Percentiles rank a stretch among this genome's conserved stretches.
phyloP scores from a whole-genome alignment of 208 protist species.

The Crithidia expoeki region DNA sequence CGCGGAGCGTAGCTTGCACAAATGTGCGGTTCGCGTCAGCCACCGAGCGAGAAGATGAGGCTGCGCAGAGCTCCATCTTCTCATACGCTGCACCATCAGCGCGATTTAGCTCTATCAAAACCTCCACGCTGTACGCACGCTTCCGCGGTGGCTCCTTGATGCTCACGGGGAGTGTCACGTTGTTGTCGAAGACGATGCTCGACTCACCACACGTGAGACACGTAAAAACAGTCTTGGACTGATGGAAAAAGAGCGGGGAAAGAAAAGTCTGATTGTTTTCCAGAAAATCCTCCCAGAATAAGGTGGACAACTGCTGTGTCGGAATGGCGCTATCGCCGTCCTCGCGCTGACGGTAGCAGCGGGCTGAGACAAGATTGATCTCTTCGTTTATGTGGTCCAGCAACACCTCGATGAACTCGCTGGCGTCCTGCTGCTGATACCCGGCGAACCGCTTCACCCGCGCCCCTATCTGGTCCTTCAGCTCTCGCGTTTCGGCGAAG shows the following conservation, averaged over 20 bases:
- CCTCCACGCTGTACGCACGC: conserved; percentile 37
- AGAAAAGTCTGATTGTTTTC: conserved; percentile 80
- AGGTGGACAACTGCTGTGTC: conserved; percentile 61
- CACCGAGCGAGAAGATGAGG: conserved; percentile 13
- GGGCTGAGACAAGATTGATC: conserved; percentile 76
- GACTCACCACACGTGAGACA: conserved; percentile 67
- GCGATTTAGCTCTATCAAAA: conserved; percentile 32
- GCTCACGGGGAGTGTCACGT: conserved; percentile 65
- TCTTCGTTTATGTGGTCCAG: conserved; percentile 92
- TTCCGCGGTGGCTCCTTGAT: conserved; percentile 51
- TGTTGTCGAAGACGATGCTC: conserved; percentile 82
- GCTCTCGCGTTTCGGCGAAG: conserved; percentile 47
- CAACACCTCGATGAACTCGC: conserved; percentile 89
- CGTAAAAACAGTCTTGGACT: conserved; percentile 72
- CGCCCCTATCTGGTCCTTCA: conserved; percentile 68
- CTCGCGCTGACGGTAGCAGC: conserved; percentile 83
- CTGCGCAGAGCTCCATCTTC: not conserved
- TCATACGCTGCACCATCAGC: not conserved
- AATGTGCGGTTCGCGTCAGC: conserved; percentile 3
- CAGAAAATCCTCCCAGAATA: conserved; percentile 92
- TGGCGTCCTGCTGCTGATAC: conserved; percentile 87
- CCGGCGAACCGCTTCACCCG: conserved; percentile 63
- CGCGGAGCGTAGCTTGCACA: conserved; percentile 28
- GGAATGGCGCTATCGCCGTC: conserved; percentile 76
- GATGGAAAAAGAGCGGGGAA: conserved; percentile 77